Conservation (phyloP, 805 yeast genomes). For the Starmerella cellae region DNA sequence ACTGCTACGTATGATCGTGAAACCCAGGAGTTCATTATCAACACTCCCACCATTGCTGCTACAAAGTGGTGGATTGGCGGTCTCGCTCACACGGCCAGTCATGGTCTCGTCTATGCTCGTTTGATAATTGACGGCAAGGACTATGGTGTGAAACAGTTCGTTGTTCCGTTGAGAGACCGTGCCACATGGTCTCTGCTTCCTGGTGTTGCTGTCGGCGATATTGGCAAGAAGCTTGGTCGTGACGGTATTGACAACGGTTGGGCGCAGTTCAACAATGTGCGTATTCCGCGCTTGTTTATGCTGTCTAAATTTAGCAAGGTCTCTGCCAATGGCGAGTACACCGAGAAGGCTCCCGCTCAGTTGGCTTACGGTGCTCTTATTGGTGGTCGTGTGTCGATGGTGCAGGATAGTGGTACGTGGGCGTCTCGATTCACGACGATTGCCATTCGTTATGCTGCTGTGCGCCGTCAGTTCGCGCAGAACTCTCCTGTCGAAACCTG, state of each 20-base stretch:
- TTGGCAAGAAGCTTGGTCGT: slow-evolving; percentile 91
- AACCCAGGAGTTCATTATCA: slow-evolving; percentile 55
- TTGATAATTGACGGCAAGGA: slow-evolving; percentile 70
- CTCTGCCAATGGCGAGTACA: slow-evolving; percentile 53
- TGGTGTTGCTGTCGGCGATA: slow-evolving; percentile 78
- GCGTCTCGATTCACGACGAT: slow-evolving; percentile 70
- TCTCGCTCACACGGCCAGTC: slow-evolving; percentile 89
- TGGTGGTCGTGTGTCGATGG: slow-evolving; percentile 86
- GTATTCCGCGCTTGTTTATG: slow-evolving; percentile 75
- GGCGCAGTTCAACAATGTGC: slow-evolving; percentile 79
- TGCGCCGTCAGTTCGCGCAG: slow-evolving; percentile 69
- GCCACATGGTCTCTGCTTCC: slow-evolving; percentile 54
- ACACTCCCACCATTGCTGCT: slow-evolving; percentile 85
- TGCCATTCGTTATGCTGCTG: slow-evolving; percentile 79
- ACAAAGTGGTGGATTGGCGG: slow-evolving; percentile 99
- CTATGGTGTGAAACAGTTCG: slow-evolving; percentile 83
- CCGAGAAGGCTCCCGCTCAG: slow-evolving; percentile 74
- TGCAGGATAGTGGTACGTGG: slow-evolving; percentile 66
- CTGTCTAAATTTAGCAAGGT: slow-evolving; percentile 67
- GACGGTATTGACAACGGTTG: slow-evolving; percentile 95
- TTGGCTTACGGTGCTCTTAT: slow-evolving; percentile 76
- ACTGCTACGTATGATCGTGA: slow-evolving; percentile 63
- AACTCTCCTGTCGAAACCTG: slow-evolving; percentile 46
- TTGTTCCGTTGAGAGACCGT: slow-evolving; percentile 75
- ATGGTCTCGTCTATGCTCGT: slow-evolving; percentile 74